phyloP scores from a whole-genome alignment of 208 protist genomes.

The Vickermania spadyakhi region DNA sequence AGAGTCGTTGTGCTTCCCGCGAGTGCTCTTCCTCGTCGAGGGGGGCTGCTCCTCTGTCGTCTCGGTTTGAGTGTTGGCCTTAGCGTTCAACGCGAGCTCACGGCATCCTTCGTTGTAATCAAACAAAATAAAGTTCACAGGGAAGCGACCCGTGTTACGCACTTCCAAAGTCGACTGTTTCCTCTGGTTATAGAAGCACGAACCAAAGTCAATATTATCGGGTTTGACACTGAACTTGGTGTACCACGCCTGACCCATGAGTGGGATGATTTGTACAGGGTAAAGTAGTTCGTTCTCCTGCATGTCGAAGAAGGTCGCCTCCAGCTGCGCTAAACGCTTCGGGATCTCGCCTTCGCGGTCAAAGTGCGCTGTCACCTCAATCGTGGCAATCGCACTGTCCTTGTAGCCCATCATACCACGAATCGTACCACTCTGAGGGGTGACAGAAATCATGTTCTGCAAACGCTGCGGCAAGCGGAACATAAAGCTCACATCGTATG shows the following conservation, averaged over 20 bases:
- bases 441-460: constrained; percentile 55
- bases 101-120: constrained; percentile 48
- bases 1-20: constrained; percentile 19
- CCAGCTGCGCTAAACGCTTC: constrained; percentile 54
- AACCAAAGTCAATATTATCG: constrained; percentile 92
- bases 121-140: constrained; percentile 70
- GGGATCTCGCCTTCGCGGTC: constrained; percentile 76
- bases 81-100: not conserved
- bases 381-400: constrained; percentile 68
- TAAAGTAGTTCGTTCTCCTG: constrained; percentile 74
- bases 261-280: constrained; percentile 62
- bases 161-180: constrained; percentile 83
- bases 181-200: constrained; percentile 79
- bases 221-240: constrained; percentile 87
- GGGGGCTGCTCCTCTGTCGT: not conserved
- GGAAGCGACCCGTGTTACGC: constrained; percentile 83
- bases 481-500: constrained; percentile 90
- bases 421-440: constrained; percentile 45
- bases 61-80: constrained; percentile 1
- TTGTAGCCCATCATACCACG: constrained; percentile 81
- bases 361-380: constrained; percentile 70
- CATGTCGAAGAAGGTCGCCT: constrained; percentile 82
- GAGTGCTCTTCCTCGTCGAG: not conserved
- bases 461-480: constrained; percentile 69
- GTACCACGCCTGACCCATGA: constrained; percentile 87